Conservation (phyloP, 805 yeast genomes). For the Suhomyces canberraensis region DNA sequence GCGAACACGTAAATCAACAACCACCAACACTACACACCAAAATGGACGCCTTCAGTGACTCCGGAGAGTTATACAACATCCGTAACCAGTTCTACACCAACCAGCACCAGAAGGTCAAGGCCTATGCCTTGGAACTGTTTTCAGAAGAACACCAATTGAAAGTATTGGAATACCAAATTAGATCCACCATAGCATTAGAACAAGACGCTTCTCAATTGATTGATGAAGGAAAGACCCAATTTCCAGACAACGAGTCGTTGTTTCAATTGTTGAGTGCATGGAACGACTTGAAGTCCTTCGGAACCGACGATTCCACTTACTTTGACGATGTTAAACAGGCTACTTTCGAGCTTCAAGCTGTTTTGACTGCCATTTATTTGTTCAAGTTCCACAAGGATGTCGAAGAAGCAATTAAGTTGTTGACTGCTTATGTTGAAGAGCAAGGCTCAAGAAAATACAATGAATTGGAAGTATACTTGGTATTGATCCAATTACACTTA, state of each 20-base stretch:
- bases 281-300: slow-evolving; percentile 42
- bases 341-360: slow-evolving; percentile 39
- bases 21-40: slow-evolving; percentile 5
- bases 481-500: slow-evolving; percentile 39
- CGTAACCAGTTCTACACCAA: slow-evolving; percentile 62
- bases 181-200: slow-evolving; percentile 36
- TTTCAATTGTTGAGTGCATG: slow-evolving; percentile 40
- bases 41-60: slow-evolving; percentile 40
- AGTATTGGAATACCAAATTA: slow-evolving; percentile 39
- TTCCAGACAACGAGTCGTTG: slow-evolving; percentile 32
- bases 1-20: background rate
- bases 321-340: slow-evolving; percentile 38
- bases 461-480: slow-evolving; percentile 41
- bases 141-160: slow-evolving; percentile 34
- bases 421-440: slow-evolving; percentile 26
- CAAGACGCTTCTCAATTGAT: slow-evolving; percentile 39
- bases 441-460: slow-evolving; percentile 18
- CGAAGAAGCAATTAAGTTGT: slow-evolving; percentile 34
- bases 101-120: slow-evolving; percentile 45
- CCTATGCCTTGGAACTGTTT: slow-evolving; percentile 37
- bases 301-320: slow-evolving; percentile 41
- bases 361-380: slow-evolving; percentile 36
- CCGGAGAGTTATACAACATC: slow-evolving; percentile 52
- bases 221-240: slow-evolving; percentile 30
- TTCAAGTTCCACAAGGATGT: slow-evolving; percentile 34